Evolutionary conservation across 257 asterid genomes (phyloP).

Genomic region (Nicotiana obtusifolia): DNA sequence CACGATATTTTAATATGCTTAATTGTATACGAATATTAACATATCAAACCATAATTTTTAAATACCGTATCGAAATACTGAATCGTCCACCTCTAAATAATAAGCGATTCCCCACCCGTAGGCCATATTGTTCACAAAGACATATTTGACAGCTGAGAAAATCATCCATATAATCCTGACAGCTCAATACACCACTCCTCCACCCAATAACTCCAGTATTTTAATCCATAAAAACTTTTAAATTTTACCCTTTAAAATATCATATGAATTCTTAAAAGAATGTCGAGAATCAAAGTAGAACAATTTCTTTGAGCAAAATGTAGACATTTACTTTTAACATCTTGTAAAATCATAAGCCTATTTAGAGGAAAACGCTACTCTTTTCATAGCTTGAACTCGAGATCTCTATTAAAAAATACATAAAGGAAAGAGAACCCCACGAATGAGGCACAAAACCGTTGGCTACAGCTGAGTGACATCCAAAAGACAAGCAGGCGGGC

Average conservation of each 20-base stretch:
- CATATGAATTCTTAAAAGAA: not conserved
- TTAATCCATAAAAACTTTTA: not conserved
- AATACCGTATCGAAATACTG: too few species aligned
- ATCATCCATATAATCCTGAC: not conserved
- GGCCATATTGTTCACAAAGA: not conserved
- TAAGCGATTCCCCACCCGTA: not conserved
- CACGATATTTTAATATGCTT: too few species aligned
- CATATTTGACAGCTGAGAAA: not conserved
- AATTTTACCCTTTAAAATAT: not conserved
- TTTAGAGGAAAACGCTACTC: too few species aligned
- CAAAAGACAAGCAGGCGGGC: not conserved
- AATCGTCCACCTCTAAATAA: too few species aligned
- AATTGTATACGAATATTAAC: too few species aligned
- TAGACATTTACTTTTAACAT: too few species aligned
- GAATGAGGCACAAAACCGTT: too few species aligned
- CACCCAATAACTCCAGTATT: not conserved
- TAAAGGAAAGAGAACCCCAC: too few species aligned
- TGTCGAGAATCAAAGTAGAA: too few species aligned
- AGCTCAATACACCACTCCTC: not conserved
- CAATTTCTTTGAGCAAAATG: too few species aligned
- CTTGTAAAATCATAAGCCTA: not conserved
- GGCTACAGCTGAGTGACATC: slow-evolving; percentile 45
- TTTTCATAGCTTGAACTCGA: too few species aligned
- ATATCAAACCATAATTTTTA: too few species aligned
- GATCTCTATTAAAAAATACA: not conserved